phyloP scores from a whole-genome alignment of 1,139 yeast genomes.

The Candida anutae region DNA sequence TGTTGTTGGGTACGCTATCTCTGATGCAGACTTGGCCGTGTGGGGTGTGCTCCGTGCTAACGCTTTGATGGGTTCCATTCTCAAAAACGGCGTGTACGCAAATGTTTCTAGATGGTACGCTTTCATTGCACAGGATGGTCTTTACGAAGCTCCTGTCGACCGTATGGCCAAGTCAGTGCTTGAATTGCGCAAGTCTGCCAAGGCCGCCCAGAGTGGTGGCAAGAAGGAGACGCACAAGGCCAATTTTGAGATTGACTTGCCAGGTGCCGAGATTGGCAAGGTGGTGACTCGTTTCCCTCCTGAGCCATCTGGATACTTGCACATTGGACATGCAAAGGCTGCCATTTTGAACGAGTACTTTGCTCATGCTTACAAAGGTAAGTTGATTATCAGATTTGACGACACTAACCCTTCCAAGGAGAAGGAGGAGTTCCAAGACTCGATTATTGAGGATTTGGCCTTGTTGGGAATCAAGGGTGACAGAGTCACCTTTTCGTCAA shows the following conservation, averaged over 20 bases:
- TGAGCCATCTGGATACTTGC: conserved; percentile 82
- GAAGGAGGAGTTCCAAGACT: conserved; percentile 84
- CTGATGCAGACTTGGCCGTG: conserved; percentile 76
- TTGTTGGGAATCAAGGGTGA: conserved; percentile 91
- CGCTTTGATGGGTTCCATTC: conserved; percentile 83
- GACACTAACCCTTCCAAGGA: conserved; percentile 97
- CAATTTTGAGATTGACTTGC: conserved; percentile 84
- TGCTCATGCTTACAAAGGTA: conserved; percentile 90
- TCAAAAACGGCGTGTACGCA: conserved; percentile 75
- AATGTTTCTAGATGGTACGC: conserved; percentile 93
- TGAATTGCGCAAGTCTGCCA: conserved; percentile 67
- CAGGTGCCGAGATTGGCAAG: conserved; percentile 84
- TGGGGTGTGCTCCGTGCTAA: conserved; percentile 96
- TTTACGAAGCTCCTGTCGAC: conserved; percentile 67
- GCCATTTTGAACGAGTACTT: conserved; percentile 92
- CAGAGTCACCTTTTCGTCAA: conserved; percentile 77
- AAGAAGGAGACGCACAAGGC: conserved; percentile 82
- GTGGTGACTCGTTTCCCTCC: conserved; percentile 98
- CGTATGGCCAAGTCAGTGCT: conserved; percentile 56
- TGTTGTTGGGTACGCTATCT: conserved; percentile 55
- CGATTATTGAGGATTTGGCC: conserved; percentile 83
- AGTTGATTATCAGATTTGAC: conserved; percentile 89
- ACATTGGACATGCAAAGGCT: conserved; percentile 95
- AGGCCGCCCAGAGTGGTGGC: conserved; percentile 47
- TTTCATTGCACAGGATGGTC: conserved; percentile 57